Evolutionary conservation across 805 yeast genomes (phyloP).

Genomic region (Cyberlindnera xishuangbannaensis): DNA sequence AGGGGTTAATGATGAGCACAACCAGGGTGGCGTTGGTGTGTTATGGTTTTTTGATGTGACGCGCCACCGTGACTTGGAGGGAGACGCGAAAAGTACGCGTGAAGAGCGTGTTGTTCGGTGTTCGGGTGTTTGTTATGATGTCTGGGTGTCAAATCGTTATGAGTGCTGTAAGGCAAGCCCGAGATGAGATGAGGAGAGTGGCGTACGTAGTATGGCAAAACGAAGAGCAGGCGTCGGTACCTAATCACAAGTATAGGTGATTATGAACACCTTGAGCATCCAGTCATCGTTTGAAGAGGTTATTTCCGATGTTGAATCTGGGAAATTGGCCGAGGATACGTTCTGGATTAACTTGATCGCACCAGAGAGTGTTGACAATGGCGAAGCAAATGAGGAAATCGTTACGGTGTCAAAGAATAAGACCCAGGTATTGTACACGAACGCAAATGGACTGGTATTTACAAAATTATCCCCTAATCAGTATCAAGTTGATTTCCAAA

Average conservation of each 20-base stretch:
- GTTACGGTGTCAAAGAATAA: conserved; percentile 18
- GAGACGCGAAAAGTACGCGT: conserved; percentile 6
- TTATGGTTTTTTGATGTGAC: conserved; percentile 3
- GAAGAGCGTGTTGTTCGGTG: neutral
- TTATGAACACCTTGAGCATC: conserved; percentile 21
- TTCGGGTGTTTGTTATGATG: neutral
- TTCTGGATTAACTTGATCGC: conserved; percentile 39
- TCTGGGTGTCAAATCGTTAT: neutral
- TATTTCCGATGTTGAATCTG: conserved; percentile 31
- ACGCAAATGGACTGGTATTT: conserved; percentile 4
- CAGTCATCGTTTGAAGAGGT: conserved; percentile 43
- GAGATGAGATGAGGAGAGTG: too few relatives aligned
- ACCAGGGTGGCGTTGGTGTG: conserved; percentile 6
- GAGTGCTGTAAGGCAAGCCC: too few relatives aligned
- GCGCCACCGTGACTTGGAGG: conserved; percentile 3
- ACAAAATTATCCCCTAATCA: too few relatives aligned
- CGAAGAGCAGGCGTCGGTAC: too few relatives aligned
- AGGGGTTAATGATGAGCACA: too few relatives aligned
- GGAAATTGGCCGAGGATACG: conserved; percentile 22
- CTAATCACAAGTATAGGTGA: neutral
- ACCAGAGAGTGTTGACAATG: conserved; percentile 17
- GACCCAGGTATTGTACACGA: conserved; percentile 12
- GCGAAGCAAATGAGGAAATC: conserved; percentile 25
- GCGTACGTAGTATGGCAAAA: too few relatives aligned
- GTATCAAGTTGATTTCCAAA: too few relatives aligned